A percentile compares a stretch with the other conserved stretches of the same genome.
phyloP scores from a whole-genome alignment of 164 flowering plant species.

The Stephania japonica region DNA sequence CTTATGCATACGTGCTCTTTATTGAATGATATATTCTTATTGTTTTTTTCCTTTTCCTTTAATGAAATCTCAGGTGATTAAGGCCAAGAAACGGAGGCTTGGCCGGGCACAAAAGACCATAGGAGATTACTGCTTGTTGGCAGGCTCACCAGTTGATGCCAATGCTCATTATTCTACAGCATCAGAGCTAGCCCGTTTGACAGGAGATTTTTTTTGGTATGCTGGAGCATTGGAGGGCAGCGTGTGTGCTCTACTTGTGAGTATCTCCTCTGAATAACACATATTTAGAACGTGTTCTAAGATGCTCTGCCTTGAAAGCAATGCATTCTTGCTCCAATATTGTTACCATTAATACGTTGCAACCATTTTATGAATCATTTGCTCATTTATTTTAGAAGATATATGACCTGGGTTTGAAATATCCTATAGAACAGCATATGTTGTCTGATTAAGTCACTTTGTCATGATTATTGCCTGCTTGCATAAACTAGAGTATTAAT shows the following conservation, averaged over 20 bases:
- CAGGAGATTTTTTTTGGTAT: slow-evolving; percentile 95
- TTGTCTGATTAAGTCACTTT: neutral
- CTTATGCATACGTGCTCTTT: neutral
- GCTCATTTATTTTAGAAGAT: neutral
- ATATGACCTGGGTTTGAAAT: neutral
- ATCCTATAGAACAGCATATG: neutral
- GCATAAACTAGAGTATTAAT: no score
- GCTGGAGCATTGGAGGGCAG: slow-evolving; percentile 99
- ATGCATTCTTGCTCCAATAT: neutral
- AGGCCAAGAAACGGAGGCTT: slow-evolving; percentile 90
- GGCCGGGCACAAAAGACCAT: slow-evolving; percentile 98
- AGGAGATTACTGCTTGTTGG: slow-evolving; percentile 95
- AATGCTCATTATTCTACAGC: slow-evolving; percentile 98
- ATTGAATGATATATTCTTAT: slow-evolving; percentile 5
- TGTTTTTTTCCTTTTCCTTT: slow-evolving; percentile 3
- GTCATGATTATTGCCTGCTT: neutral
- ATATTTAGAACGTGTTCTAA: neutral
- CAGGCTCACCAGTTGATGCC: slow-evolving; percentile 99
- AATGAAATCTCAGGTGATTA: slow-evolving; percentile 62
- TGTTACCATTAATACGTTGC: no score
- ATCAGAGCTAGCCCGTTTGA: slow-evolving; percentile 86
- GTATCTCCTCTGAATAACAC: slow-evolving; percentile 11
- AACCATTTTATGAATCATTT: no score
- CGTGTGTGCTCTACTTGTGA: slow-evolving; percentile 94
- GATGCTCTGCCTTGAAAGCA: neutral